These are phyloP conservation scores for Elymus sibiricus DNA, from an alignment of 176 grass and related monocot species.

Conservation along the genomic window DNA sequence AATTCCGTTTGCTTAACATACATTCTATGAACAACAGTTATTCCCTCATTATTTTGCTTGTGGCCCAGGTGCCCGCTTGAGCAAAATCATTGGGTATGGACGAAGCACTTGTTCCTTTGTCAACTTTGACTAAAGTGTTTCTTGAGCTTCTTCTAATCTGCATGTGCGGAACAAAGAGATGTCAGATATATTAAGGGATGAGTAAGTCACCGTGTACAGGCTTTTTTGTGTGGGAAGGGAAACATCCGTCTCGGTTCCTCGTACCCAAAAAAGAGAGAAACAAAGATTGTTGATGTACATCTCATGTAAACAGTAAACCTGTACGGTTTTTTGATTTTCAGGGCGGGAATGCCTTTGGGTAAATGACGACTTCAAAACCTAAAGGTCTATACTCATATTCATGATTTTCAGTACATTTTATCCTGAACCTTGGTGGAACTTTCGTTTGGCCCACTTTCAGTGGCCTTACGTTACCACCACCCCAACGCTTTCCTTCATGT, in stretches of 20 bases:
- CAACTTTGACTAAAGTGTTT: slow-evolving; percentile 32
- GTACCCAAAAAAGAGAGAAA: neutral
- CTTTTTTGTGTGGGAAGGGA: slow-evolving; percentile 6
- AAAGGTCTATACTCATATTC: too few species aligned
- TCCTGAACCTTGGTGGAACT: too few species aligned
- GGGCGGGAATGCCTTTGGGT: too few species aligned
- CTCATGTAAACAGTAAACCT: too few species aligned
- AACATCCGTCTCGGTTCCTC: slow-evolving; percentile 22
- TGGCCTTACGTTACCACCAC: neutral
- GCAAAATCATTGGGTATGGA: slow-evolving; percentile 41
- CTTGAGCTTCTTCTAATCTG: too few species aligned
- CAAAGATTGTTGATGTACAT: slow-evolving; percentile 34
- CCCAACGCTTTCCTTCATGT: neutral
- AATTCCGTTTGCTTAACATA: too few species aligned
- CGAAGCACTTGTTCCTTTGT: slow-evolving; percentile 43
- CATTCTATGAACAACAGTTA: too few species aligned
- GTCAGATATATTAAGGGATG: slow-evolving; percentile 26
- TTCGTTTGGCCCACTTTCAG: neutral
- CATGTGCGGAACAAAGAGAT: slow-evolving; percentile 26
- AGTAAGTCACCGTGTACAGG: slow-evolving; percentile 34
- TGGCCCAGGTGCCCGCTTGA: slow-evolving; percentile 36
- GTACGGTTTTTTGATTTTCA: too few species aligned
- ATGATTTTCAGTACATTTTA: too few species aligned
- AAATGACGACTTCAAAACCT: too few species aligned
- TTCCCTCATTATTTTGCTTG: too few species aligned